Conservation (phyloP, 208 protist species). For the Leishmania aethiopica region DNA sequence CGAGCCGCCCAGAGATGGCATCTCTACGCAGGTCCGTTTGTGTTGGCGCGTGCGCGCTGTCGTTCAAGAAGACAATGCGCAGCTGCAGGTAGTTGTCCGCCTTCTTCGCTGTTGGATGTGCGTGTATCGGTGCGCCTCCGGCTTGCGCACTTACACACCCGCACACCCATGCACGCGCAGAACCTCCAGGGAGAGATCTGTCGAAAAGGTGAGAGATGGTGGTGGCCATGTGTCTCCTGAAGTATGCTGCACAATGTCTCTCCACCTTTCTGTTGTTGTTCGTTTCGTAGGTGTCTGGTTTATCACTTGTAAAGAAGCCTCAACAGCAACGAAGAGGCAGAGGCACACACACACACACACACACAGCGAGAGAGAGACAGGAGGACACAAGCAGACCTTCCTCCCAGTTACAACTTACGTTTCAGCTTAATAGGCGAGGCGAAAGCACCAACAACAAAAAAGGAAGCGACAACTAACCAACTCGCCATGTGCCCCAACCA, state of each 20-base stretch:
- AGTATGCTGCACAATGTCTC: neutral
- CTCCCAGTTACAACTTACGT: neutral
- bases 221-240: neutral
- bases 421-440: neutral
- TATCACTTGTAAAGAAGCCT: neutral
- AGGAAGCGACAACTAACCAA: neutral
- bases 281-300: neutral
- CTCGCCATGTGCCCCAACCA: neutral
- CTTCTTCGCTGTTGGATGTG: neutral
- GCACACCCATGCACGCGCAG: neutral
- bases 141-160: neutral
- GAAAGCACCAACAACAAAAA: neutral
- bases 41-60: neutral
- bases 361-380: neutral
- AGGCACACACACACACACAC: neutral
- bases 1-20: too few species aligned
- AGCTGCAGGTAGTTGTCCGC: neutral
- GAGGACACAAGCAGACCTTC: neutral
- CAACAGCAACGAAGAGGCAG: neutral
- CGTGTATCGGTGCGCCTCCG: neutral
- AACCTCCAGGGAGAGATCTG: neutral
- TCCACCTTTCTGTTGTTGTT: neutral
- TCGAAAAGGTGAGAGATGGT: neutral
- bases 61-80: neutral
- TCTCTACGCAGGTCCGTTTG: neutral